phyloP scores from a whole-genome alignment of 1,139 yeast genomes.

The Kodamaea plutei region DNA sequence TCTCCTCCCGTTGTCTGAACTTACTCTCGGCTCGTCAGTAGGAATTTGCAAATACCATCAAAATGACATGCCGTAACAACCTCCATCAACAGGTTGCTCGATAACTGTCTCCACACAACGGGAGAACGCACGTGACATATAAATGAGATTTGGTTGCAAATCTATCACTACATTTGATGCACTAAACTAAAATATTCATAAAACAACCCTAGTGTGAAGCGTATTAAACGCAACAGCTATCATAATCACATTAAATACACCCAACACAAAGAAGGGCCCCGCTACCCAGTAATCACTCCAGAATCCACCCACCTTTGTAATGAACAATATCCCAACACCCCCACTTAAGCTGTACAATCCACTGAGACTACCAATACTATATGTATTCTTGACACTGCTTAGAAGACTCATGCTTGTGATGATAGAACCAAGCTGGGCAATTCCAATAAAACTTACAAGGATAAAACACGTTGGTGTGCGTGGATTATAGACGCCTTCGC shows the following conservation, averaged over 20 bases:
- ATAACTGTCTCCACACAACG: no score
- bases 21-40: no score
- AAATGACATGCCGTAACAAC: no score
- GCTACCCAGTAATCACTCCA: conserved; percentile 56
- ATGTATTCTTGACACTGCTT: conserved; percentile 22
- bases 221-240: conserved; percentile 9
- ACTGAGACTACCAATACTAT: conserved; percentile 55
- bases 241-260: conserved; percentile 34
- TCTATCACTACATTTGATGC: no score
- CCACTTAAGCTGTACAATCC: conserved; percentile 68
- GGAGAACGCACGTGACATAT: no score
- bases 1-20: no score
- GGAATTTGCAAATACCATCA: no score
- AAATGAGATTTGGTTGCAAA: no score
- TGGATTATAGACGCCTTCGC: conserved; percentile 27
- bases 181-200: no score
- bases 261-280: conserved; percentile 57
- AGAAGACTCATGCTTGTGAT: conserved; percentile 46
- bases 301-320: conserved; percentile 59
- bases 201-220: no score
- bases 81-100: no score
- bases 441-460: conserved; percentile 31
- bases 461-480: conserved; percentile 30
- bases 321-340: conserved; percentile 61
- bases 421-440: conserved; percentile 55